Base-by-base conservation (phyloP, 768 basidiomycete genomes). In the Tricholoma saponaceum region DNA sequence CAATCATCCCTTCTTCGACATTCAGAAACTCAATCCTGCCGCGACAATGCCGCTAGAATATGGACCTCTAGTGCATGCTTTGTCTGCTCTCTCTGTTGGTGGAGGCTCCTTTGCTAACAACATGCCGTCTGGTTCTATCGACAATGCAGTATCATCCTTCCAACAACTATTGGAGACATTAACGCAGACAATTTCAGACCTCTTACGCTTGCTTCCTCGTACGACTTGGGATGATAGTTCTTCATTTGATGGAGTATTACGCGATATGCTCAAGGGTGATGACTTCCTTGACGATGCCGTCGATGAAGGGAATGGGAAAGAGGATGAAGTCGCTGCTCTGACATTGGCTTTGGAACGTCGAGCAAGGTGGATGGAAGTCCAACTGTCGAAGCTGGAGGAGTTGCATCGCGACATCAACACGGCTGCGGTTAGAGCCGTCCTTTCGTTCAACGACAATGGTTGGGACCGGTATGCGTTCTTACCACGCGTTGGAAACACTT, bases 331-430 rank as follows among this genome's bases (percentile, higher is more conserved):
- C 6, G 89, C 87, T 2, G 88, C 88, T 16, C 74, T 94, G 58
- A 94, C 91, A 1, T 74, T 88, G 51, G 91, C 90, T 7, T 80
- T 95, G 46, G 91, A 92, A 68, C 86, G 89, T 59, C 88, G 92
- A n/a, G 92, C 92, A 14, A 80, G 90, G 43, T 95, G 92, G 90
- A 93, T 95, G 89, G 91, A 94, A 71, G 89, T 92, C 20, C 92
- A 93, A 69, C 72, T 95, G 16, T 90, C 89, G 0, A 93, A 94
- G 68, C 76, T 95, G 33, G 92, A 95, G 70, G 92, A 92, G 65
- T 77, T 94, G 32, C 92, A 95, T 63, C 87, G 89, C 26, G 92
- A 94, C 62, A 93, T 94, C 72, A 95, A 94, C 70, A 90, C 84
- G 2, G 92, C 92, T 5, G 90, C 91, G 4, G 90, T 92, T 25